These are phyloP conservation scores for Eimeria maxima DNA, from an alignment of 169 alveolate species.

Conservation along the genomic window DNA sequence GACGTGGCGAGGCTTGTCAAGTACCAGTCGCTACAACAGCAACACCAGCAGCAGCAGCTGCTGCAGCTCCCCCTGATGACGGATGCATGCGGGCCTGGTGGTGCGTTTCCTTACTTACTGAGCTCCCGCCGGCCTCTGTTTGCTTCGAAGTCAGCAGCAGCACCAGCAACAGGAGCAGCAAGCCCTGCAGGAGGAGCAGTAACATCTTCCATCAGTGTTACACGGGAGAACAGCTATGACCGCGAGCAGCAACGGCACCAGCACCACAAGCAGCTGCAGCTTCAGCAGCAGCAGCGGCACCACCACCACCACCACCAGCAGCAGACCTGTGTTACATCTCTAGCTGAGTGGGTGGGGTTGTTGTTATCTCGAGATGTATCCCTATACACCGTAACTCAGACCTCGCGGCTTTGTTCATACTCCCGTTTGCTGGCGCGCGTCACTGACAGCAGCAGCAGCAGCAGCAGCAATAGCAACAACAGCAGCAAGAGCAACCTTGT, in stretches of 20 bases:
- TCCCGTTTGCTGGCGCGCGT: constrained; percentile 58
- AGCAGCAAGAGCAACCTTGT: constrained; percentile 34
- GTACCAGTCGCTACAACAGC: constrained; percentile 28
- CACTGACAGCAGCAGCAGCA: constrained; percentile 56
- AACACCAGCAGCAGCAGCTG: background rate
- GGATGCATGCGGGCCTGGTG: constrained; percentile 46
- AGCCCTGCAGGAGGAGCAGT: background rate
- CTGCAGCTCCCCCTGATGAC: constrained; percentile 39
- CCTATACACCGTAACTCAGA: constrained; percentile 38
- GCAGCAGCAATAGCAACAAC: constrained; percentile 69
- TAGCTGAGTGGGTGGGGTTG: constrained; percentile 59
- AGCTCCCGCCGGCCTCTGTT: constrained; percentile 42
- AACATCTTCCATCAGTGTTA: background rate
- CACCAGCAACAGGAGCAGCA: constrained; percentile 42
- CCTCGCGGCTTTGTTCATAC: constrained; percentile 39
- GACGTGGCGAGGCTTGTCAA: constrained; percentile 2
- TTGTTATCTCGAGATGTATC: constrained; percentile 41
- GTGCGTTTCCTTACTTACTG: constrained; percentile 48
- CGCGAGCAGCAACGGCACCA: too few species aligned
- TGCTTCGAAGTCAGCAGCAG: background rate
- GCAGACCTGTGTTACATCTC: background rate
- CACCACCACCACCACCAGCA: constrained; percentile 34
- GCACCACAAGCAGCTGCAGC: too few species aligned
- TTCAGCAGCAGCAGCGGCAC: too few species aligned
- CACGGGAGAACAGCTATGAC: constrained; percentile 13